Evolutionary conservation across 495 filamentous ascomycete species (phyloP).

Genomic region (Polyplosphaeria fusca): DNA sequence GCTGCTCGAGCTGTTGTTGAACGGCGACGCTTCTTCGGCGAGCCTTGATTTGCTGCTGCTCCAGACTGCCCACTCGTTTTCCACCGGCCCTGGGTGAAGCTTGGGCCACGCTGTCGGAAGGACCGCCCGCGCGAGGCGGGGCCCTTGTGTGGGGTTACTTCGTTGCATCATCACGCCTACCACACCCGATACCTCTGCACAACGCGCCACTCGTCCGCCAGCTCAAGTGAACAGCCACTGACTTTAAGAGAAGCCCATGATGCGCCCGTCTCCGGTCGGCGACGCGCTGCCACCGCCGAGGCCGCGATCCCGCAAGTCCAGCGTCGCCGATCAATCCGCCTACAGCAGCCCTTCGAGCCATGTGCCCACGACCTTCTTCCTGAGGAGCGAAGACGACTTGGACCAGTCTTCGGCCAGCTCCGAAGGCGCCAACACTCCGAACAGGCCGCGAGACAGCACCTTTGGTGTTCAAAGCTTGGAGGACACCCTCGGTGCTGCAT

Average conservation of each 20-base stretch:
- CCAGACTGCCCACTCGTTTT: no score
- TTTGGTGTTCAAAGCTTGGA: slow-evolving; percentile 65
- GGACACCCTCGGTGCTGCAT: slow-evolving; percentile 50
- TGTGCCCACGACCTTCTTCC: slow-evolving; percentile 42
- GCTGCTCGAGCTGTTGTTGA: no score
- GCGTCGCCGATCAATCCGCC: slow-evolving; percentile 23
- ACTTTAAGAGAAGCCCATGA: slow-evolving; percentile 1
- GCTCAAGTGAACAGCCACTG: background rate
- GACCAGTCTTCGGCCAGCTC: slow-evolving; percentile 27
- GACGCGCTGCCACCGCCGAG: slow-evolving; percentile 22
- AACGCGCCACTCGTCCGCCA: no score
- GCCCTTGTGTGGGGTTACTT: background rate
- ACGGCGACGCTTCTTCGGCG: no score
- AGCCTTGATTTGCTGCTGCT: no score
- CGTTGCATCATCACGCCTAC: background rate
- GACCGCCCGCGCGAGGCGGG: no score
- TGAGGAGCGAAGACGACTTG: slow-evolving; percentile 41
- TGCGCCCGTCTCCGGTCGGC: slow-evolving; percentile 31
- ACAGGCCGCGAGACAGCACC: slow-evolving; percentile 22
- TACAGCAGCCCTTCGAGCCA: slow-evolving; percentile 27
- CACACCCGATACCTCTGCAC: no score
- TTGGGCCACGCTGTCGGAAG: no score
- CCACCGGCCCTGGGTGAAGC: no score
- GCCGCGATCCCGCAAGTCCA: slow-evolving; percentile 32
- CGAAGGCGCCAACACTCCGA: background rate